Base-by-base conservation (phyloP, 495 filamentous ascomycete genomes). In the Neurospora sp. region DNA sequence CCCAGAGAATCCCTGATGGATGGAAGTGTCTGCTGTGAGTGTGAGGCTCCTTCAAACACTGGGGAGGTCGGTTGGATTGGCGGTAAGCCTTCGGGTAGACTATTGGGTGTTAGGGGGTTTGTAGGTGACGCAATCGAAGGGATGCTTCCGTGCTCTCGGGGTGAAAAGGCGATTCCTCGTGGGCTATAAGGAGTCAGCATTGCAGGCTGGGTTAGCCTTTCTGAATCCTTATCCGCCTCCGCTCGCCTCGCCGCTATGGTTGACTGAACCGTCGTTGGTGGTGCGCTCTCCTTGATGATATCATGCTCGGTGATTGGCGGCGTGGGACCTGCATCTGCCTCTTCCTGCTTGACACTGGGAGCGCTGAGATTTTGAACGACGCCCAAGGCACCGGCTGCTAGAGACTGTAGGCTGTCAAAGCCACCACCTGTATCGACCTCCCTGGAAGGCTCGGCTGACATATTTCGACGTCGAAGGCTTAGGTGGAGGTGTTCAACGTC, bases 31-130 rank as follows among this genome's bases (percentile, higher is more conserved):
- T 81, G 82, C 27, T 76, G 81, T 59, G 81, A 82, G 35, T 76
- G 81, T 59, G 81, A 82, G 35, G 77, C 73, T 27, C 53, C 53
- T 20, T 84, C 82, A 48, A 81, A 83, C 73, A 84, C 79, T 10
- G 85, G 83, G 10, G 85, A 87, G 38, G 77, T 74, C 37, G 82
- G 77, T 39, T 85, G 83, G 40, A 88, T 81, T n/a, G 86, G 86
- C n/a, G 86, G 79, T 20, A 88, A 76, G 16, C 78, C 75, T 70
- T 86, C 84, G 41, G 79, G 76, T 71, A 80, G 80, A 68, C 71
- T 73, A 40, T 74, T 76, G 14, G 79, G 76, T 37, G 73, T 75
- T 38, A 80, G 72, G 48, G 73, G 77, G 35, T 41, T 59, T 12
- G 79, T 76, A 31, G 82, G 79, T 16, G 82, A 82, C 40, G 31